These are phyloP conservation scores for Hypoxylon sp. DNA, from an alignment of 2,329 filamentous ascomycete species.

Conservation along the genomic window DNA sequence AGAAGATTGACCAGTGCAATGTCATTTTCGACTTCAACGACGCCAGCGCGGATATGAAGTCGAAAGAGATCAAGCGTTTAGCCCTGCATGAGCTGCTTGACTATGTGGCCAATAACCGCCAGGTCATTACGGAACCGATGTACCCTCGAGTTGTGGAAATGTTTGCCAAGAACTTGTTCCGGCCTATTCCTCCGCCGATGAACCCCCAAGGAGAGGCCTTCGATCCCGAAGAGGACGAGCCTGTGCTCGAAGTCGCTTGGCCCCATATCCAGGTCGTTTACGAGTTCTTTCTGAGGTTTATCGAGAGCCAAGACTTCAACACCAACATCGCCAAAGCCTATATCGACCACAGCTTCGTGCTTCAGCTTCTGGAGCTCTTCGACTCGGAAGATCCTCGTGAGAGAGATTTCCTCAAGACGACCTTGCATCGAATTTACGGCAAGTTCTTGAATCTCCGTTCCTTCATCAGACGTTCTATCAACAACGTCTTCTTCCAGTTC, in stretches of 20 bases:
- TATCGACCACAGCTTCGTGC: constrained; percentile 97
- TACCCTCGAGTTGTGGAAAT: constrained; percentile 98
- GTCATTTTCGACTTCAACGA: constrained; percentile 99
- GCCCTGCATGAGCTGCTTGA: constrained; percentile 95
- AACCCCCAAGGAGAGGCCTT: constrained; percentile 98
- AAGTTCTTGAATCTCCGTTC: constrained; percentile 98
- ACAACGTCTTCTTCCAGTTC: constrained; percentile 99
- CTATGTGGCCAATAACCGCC: constrained; percentile 97
- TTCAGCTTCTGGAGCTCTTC: constrained; percentile 96
- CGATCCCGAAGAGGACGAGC: constrained; percentile 97
- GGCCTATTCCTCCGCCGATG: constrained; percentile 94
- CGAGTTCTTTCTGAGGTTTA: constrained; percentile 98
- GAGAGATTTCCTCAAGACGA: constrained; percentile 97
- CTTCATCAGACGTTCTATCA: constrained; percentile 97
- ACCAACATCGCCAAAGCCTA: constrained; percentile 99
- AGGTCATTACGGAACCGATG: constrained; percentile 99
- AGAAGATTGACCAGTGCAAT: constrained; percentile 99
- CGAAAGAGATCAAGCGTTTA: constrained; percentile 98
- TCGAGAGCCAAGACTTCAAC: constrained; percentile 99
- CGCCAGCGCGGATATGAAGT: constrained; percentile 98
- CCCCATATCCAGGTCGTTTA: constrained; percentile 99
- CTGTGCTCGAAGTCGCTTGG: constrained; percentile 97
- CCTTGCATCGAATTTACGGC: constrained; percentile 95
- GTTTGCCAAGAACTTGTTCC: constrained; percentile 98
- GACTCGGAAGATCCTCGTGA: constrained; percentile 98